Evolutionary conservation across 202 grass and related monocot genomes (phyloP).

Genomic region (Saccharum hybrid): DNA sequence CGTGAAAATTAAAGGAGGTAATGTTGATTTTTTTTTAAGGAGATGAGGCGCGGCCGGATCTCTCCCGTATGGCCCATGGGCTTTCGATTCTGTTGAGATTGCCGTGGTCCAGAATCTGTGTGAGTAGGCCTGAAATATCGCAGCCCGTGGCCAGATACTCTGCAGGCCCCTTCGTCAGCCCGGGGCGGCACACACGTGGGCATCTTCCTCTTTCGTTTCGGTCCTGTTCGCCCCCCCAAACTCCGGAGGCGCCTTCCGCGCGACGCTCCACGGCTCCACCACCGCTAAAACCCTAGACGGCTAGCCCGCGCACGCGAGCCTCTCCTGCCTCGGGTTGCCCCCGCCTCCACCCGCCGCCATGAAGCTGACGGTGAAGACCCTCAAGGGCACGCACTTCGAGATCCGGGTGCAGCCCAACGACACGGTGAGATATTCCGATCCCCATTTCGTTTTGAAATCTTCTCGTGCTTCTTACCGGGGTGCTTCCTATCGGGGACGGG

Average conservation of each 20-base stretch:
- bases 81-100: background rate
- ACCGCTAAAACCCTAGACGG: conserved; percentile 48
- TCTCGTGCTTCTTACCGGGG: background rate
- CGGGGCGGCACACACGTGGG: background rate
- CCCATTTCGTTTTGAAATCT: conserved; percentile 28
- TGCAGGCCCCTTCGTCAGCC: background rate
- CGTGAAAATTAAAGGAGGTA: too few species aligned
- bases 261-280: conserved; percentile 25
- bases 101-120: background rate
- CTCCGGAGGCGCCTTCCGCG: conserved; percentile 23
- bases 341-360: conserved; percentile 49
- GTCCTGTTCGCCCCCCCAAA: conserved; percentile 11
- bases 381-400: conserved; percentile 89
- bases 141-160: too few species aligned
- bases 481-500: background rate
- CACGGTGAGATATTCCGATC: conserved; percentile 57
- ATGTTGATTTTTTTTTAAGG: background rate
- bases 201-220: conserved; percentile 26
- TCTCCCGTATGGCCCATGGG: background rate
- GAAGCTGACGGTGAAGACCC: conserved; percentile 93
- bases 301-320: conserved; percentile 10
- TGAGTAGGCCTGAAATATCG: background rate
- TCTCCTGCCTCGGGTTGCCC: background rate
- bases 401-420: conserved; percentile 79
- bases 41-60: background rate